Percentiles rank a stretch among this genome's conserved stretches.
These are phyloP conservation scores for Oropetium thomaeum DNA, from an alignment of 176 grass and related monocot species.

Conservation along the genomic window DNA sequence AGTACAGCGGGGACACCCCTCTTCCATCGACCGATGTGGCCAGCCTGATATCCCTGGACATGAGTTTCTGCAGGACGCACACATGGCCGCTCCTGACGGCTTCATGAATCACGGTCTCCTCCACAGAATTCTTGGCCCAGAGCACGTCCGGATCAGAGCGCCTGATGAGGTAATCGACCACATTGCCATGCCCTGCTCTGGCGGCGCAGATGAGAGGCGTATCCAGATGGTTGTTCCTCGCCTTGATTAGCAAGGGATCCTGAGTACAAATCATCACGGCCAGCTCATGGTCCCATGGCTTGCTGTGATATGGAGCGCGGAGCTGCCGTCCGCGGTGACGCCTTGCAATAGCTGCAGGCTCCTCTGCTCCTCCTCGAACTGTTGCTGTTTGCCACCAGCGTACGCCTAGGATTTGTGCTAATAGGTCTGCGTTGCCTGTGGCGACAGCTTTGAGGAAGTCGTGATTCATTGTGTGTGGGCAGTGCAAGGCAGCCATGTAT, in stretches of 20 bases:
- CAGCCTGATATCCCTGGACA: neutral
- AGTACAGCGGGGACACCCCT: conserved; percentile 19
- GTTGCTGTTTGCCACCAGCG: neutral
- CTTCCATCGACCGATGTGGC: neutral
- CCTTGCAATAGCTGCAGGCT: conserved; percentile 3
- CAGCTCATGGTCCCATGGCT: conserved; percentile 4
- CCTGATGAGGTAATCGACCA: neutral
- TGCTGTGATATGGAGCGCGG: conserved; percentile 13
- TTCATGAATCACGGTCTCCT: conserved; percentile 21
- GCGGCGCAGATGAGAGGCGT: conserved; percentile 25
- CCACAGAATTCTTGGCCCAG: neutral
- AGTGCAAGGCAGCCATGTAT: neutral
- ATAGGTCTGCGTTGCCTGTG: neutral
- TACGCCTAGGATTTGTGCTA: neutral
- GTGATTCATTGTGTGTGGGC: conserved; percentile 5
- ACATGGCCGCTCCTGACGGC: conserved; percentile 5
- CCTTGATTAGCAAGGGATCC: conserved; percentile 3
- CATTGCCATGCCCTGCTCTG: neutral
- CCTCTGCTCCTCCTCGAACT: neutral
- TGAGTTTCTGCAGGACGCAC: neutral
- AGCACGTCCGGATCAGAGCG: neutral
- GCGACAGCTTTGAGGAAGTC: conserved; percentile 11
- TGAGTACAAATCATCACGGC: neutral
- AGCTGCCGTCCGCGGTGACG: conserved; percentile 2
- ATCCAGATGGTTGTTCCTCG: neutral